phyloP scores from a whole-genome alignment of 2,329 filamentous ascomycete species.

The Ceratocystis variospora region DNA sequence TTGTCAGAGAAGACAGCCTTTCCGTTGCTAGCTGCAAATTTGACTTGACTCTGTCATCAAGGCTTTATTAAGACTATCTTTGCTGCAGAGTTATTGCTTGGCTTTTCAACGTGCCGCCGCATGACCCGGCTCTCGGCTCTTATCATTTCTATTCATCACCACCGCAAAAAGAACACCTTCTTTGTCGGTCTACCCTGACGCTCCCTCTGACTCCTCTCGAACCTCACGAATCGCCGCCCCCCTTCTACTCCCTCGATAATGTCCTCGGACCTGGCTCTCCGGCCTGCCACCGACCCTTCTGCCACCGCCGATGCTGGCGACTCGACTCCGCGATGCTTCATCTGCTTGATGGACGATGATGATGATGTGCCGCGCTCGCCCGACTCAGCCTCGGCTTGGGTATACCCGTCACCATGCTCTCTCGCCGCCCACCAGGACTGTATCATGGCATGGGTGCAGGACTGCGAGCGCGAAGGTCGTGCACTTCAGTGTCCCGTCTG shows the following conservation, averaged over 20 bases:
- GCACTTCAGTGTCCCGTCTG: constrained; percentile 79
- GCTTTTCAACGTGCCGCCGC: not conserved
- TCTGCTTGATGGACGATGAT: constrained; percentile 46
- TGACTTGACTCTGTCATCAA: no score
- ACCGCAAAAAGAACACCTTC: no score
- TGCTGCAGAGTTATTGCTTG: not conserved
- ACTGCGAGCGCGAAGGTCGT: constrained; percentile 55
- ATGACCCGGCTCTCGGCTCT: no score
- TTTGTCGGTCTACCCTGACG: not conserved
- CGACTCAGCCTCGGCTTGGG: constrained; percentile 48
- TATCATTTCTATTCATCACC: no score
- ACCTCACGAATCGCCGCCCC: not conserved
- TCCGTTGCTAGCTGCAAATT: no score
- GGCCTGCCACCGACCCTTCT: not conserved
- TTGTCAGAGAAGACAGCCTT: not conserved
- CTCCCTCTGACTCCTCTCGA: not conserved
- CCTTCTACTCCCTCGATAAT: not conserved
- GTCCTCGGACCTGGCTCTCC: not conserved
- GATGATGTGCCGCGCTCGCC: constrained; percentile 25
- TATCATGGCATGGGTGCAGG: constrained; percentile 84
- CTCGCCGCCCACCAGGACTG: constrained; percentile 83
- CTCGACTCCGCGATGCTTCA: constrained; percentile 39
- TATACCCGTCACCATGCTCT: constrained; percentile 79
- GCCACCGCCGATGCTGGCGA: constrained; percentile 9
- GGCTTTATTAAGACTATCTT: no score